These are phyloP conservation scores for Gracilaria gracilis DNA, from an alignment of 23 red algal species.

Conservation along the genomic window DNA sequence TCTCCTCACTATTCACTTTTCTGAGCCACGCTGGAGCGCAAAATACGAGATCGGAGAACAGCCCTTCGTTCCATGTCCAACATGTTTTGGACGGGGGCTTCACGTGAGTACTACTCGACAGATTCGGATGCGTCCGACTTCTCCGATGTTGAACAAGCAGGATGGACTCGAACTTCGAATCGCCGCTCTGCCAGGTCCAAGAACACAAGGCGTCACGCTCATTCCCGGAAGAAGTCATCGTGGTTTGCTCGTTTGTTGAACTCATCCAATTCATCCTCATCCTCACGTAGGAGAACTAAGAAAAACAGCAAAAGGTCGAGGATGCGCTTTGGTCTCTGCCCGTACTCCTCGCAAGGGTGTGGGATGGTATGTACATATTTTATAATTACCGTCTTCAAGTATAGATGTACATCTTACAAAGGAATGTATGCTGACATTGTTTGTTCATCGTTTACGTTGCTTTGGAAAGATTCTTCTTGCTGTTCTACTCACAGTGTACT, in stretches of 20 bases:
- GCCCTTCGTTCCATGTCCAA: neutral
- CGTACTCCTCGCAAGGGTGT: slow-evolving; percentile 24
- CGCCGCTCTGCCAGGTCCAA: neutral
- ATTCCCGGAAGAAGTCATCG: neutral
- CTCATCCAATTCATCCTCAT: neutral
- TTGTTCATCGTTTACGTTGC: neutral
- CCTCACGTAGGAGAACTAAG: neutral
- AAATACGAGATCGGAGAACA: neutral
- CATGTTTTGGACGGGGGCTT: slow-evolving; percentile 27
- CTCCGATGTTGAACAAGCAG: slow-evolving; percentile 21
- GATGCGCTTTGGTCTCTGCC: slow-evolving; percentile 8
- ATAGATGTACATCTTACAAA: neutral
- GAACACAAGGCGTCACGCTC: neutral
- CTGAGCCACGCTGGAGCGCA: neutral
- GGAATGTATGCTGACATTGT: neutral
- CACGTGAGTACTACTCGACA: slow-evolving; percentile 21
- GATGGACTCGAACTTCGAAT: slow-evolving; percentile 15
- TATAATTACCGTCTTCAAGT: neutral
- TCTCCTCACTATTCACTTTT: neutral
- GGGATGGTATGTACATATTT: slow-evolving; percentile 32
- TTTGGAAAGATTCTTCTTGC: slow-evolving; percentile 40
- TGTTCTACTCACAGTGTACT: slow-evolving; percentile 54
- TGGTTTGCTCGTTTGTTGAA: slow-evolving; percentile 18
- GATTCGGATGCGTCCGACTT: slow-evolving; percentile 23
- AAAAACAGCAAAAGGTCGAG: slow-evolving; percentile 44